A percentile compares a stretch with the other conserved stretches of the same genome.
These are phyloP conservation scores for Tothia fuscella DNA, from an alignment of 2,329 filamentous ascomycete species.

Conservation along the genomic window DNA sequence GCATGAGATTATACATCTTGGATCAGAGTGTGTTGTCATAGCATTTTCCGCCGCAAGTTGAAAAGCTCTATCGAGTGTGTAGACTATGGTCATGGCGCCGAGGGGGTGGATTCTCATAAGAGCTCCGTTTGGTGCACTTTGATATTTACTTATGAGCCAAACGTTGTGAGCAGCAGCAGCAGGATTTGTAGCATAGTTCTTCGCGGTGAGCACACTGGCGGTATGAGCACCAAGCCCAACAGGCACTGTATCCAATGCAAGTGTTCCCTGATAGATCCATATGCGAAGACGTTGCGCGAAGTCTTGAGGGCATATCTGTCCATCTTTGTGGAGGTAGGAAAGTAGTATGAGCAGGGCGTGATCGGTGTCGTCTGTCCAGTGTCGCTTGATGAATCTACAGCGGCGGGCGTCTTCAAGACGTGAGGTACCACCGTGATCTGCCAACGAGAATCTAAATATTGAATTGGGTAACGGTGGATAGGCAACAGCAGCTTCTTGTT, in stretches of 20 bases:
- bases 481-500: slow-evolving; percentile 20
- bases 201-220: slow-evolving; percentile 34
- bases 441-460: slow-evolving; percentile 28
- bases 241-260: slow-evolving; percentile 34
- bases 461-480: slow-evolving; percentile 27
- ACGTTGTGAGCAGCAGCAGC: background rate
- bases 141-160: background rate
- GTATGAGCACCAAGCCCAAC: slow-evolving; percentile 35
- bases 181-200: slow-evolving; percentile 23
- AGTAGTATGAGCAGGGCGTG: slow-evolving; percentile 40
- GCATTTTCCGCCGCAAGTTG: slow-evolving; percentile 31
- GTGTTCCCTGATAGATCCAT: slow-evolving; percentile 38
- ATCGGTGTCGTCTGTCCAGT: slow-evolving; percentile 46
- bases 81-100: slow-evolving; percentile 35
- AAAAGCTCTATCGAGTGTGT: slow-evolving; percentile 33
- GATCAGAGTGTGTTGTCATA: slow-evolving; percentile 39
- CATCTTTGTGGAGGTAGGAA: slow-evolving; percentile 33
- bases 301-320: slow-evolving; percentile 27
- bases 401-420: background rate
- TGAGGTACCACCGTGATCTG: slow-evolving; percentile 6
- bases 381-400: slow-evolving; percentile 8
- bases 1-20: slow-evolving; percentile 39
- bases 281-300: slow-evolving; percentile 35
- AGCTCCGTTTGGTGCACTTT: slow-evolving; percentile 39
- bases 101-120: slow-evolving; percentile 43